A percentile compares a stretch with the other conserved stretches of the same genome.
Conservation (phyloP, 345 rosid species). For the Gossypium rotundifolium region DNA sequence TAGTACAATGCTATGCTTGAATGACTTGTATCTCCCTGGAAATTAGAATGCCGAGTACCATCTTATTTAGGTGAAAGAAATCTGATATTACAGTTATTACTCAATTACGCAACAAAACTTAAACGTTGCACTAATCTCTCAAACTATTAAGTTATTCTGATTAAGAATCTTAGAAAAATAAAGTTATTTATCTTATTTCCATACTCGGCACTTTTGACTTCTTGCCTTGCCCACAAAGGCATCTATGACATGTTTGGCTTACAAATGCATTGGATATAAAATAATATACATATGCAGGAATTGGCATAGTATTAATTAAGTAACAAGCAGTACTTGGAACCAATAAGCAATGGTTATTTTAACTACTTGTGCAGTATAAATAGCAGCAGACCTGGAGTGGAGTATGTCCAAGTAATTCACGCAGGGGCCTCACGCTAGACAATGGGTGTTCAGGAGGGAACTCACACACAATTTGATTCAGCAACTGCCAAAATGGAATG, state of each 20-base stretch:
- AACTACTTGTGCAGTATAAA: slow-evolving; percentile 2
- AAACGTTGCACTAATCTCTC: neutral
- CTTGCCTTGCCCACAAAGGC: too few species aligned
- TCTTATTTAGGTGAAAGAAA: neutral
- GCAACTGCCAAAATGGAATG: slow-evolving; percentile 44
- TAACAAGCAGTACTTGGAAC: neutral
- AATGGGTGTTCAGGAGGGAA: slow-evolving; percentile 95
- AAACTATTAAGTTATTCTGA: neutral
- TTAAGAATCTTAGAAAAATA: too few species aligned
- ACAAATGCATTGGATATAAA: neutral
- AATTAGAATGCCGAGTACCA: neutral
- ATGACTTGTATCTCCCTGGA: neutral
- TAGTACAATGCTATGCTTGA: neutral
- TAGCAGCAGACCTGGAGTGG: slow-evolving; percentile 68
- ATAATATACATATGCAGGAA: neutral
- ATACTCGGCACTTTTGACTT: too few species aligned
- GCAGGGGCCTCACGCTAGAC: slow-evolving; percentile 75
- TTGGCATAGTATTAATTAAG: neutral
- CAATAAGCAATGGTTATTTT: neutral
- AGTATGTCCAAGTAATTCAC: slow-evolving; percentile 93
- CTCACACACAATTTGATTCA: slow-evolving; percentile 95
- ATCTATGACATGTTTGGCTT: neutral
- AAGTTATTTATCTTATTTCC: too few species aligned
- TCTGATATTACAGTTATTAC: neutral
- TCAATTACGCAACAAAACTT: neutral